A percentile compares a stretch with the other conserved stretches of the same genome.
Evolutionary conservation across 805 yeast species (phyloP).

Genomic region (Schwanniomyces yamadae): DNA sequence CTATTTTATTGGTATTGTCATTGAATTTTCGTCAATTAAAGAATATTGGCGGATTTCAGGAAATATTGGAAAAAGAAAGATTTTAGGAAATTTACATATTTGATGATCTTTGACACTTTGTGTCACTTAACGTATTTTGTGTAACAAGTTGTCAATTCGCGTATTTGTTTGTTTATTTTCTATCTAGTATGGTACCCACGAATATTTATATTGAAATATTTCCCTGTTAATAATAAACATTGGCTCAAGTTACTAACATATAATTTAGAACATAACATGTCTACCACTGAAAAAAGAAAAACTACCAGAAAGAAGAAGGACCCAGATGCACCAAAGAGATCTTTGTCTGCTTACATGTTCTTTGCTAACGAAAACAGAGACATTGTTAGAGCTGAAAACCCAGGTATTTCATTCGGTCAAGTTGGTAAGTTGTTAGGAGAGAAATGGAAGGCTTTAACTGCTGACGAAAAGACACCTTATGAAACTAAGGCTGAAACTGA

Average conservation of each 20-base stretch:
- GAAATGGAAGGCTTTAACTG: constrained; percentile 88
- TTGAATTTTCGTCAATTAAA: neutral
- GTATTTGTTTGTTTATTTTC: constrained; percentile 3
- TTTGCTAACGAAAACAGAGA: constrained; percentile 98
- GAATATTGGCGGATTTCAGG: neutral
- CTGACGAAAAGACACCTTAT: constrained; percentile 84
- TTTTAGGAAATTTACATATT: neutral
- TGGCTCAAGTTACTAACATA: constrained; percentile 3
- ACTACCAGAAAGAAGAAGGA: constrained; percentile 57
- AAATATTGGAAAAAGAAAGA: constrained; percentile 1
- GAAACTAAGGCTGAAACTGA: constrained; percentile 92
- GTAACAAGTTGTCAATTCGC: constrained; percentile 1
- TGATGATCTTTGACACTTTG: neutral
- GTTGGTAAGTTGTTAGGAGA: constrained; percentile 95
- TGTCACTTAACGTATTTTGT: constrained; percentile 1
- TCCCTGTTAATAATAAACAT: neutral
- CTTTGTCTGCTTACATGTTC: constrained; percentile 97
- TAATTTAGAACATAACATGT: constrained; percentile 11
- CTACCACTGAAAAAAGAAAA: constrained; percentile 39
- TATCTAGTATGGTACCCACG: too few relatives aligned
- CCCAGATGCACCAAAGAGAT: constrained; percentile 99
- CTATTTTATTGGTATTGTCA: neutral
- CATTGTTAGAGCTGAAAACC: constrained; percentile 91
- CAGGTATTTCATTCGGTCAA: constrained; percentile 93
- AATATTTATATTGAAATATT: constrained; percentile 2